phyloP scores from a whole-genome alignment of 2,329 filamentous ascomycete genomes.

The Cladosporium cucumerinum region DNA sequence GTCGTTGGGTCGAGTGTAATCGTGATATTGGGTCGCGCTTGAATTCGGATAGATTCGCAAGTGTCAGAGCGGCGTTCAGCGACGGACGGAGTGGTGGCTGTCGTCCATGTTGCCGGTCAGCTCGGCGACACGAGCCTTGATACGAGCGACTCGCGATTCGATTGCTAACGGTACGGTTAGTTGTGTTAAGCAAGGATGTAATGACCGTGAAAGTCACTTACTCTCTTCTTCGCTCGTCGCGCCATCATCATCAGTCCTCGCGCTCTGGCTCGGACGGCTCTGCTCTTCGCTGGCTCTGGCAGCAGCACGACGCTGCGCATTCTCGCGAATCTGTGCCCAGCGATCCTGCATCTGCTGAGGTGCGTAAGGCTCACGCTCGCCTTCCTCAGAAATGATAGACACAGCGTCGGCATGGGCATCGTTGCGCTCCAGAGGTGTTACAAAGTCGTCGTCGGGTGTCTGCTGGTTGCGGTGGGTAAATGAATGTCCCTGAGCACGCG shows the following conservation, averaged over 20 bases:
- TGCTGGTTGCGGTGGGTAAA: conserved; percentile 20
- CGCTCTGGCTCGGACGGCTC: conserved; percentile 43
- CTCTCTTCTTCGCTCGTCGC: conserved; percentile 95
- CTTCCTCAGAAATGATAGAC: conserved; percentile 43
- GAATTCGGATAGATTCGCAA: background rate
- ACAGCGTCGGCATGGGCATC: conserved; percentile 31
- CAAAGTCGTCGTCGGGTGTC: conserved; percentile 17
- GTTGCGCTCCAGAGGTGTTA: conserved; percentile 21
- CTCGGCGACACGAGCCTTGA: conserved; percentile 95
- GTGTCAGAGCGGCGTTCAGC: background rate
- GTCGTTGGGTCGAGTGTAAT: background rate
- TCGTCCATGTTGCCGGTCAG: conserved; percentile 56
- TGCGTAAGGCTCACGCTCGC: conserved; percentile 37
- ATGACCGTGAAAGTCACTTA: conserved; percentile 49
- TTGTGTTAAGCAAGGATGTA: background rate
- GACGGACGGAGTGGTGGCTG: background rate
- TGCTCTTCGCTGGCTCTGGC: conserved; percentile 65
- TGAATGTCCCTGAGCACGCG: conserved; percentile 17
- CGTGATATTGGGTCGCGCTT: background rate
- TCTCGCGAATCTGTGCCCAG: conserved; percentile 95
- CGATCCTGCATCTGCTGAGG: conserved; percentile 57
- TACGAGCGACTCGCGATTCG: conserved; percentile 91
- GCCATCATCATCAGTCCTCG: conserved; percentile 68
- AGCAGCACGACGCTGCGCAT: conserved; percentile 77
- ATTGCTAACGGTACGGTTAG: conserved; percentile 61